Base-by-base conservation (phyloP, 352 stramenopile species). In the Detonula confervacea region DNA sequence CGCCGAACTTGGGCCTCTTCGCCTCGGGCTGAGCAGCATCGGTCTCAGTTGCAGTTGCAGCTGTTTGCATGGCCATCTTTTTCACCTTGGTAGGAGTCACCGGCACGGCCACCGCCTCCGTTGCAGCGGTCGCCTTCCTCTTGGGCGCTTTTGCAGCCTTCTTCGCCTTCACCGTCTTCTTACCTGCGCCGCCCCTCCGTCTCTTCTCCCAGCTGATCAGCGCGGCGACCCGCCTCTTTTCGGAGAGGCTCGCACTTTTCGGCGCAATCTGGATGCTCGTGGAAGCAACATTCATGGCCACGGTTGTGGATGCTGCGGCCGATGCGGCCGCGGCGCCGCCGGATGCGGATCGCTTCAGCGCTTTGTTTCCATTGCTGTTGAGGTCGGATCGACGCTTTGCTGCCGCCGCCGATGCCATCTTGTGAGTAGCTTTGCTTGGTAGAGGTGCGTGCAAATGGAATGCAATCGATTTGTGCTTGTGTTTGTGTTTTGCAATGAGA, bases 141-240 rank as follows among this genome's bases (percentile, higher is more conserved):
- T 47, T 56, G 42, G 24, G 30, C 4, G 39, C 60, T 55, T 12
- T 30, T 4, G 30, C 46, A 47, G 30, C 33, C n/a, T 61, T 51
- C 35, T 56, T 24, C 49, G 62, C 46, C 8, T 18, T 25, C 20
- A 16, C 8, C 30, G 12, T n/a, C 18, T 59, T 69, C n/a, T 29
- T 69, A 8, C 33, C 46, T 57, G 35, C 29, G n/a, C 33, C 22
- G n/a, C n/a, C n/a, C 12, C 68, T 61, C 9, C 71, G 71, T 8
- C 71, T 18, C 39, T 72, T 80, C 52, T 73, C 60, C 71, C 71
- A 80, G 12, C 71, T 65, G 42, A 73, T 68, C 37, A 80, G 52
- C 16, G 75, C 67, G 29, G 75, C 75, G 54, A 83, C 52, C 20
- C 75, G 66, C 47, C 68, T 54, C 39, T 83, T 83, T 64, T 78